These are phyloP conservation scores for Backusella circina DNA, from an alignment of 192 early-diverging fungal genomes.

Conservation along the genomic window DNA sequence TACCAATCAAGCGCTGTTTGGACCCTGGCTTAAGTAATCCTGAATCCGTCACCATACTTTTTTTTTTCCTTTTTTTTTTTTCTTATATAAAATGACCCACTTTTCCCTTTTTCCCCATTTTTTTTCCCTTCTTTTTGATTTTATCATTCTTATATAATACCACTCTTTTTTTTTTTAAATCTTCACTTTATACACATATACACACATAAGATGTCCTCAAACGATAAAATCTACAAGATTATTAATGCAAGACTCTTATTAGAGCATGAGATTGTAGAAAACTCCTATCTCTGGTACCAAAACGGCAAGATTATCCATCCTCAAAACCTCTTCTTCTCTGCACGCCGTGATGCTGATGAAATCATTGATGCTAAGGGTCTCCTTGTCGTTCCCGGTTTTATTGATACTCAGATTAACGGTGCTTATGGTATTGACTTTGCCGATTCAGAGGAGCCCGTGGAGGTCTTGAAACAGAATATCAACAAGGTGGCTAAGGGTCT, in stretches of 20 bases:
- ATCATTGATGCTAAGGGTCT: slow-evolving; percentile 70
- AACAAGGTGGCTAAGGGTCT: slow-evolving; percentile 69
- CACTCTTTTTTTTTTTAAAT: too few species aligned
- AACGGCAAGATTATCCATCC: slow-evolving; percentile 79
- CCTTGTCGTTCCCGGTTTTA: slow-evolving; percentile 72
- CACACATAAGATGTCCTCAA: neutral
- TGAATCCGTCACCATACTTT: neutral
- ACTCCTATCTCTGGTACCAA: slow-evolving; percentile 71
- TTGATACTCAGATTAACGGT: slow-evolving; percentile 84
- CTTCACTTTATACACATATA: too few species aligned
- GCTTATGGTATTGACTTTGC: slow-evolving; percentile 81
- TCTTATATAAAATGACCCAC: neutral
- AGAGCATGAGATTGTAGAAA: slow-evolving; percentile 66
- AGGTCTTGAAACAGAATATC: slow-evolving; percentile 59
- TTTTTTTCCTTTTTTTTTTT: neutral
- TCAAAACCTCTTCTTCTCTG: slow-evolving; percentile 65
- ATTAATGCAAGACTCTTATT: slow-evolving; percentile 73
- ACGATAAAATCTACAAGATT: slow-evolving; percentile 47
- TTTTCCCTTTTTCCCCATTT: neutral
- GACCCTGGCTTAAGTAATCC: slow-evolving; percentile 1
- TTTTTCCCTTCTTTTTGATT: neutral
- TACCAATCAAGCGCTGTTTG: neutral
- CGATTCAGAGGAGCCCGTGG: slow-evolving; percentile 43
- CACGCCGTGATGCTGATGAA: slow-evolving; percentile 58
- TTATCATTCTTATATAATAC: neutral